Base-by-base conservation (phyloP, 2,329 filamentous ascomycete genomes). In the Teratosphaeria gauchensis region DNA sequence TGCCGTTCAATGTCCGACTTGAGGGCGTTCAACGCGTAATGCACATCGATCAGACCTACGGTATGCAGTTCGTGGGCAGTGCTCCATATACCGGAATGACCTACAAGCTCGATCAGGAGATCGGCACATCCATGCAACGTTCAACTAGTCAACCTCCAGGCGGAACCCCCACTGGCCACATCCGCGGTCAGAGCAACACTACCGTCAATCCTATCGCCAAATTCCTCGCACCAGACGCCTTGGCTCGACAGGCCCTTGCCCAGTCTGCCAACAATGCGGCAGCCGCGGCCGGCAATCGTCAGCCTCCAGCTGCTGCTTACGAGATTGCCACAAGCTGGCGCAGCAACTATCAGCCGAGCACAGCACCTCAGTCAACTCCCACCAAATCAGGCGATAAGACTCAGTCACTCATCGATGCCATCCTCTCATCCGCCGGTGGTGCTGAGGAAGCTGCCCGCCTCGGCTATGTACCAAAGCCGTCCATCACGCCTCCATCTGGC, bases 1-100 rank as follows among this genome's bases (percentile, higher is more conserved):
- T 78, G 3, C 74, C 76, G n/a, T 60, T 62, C 55, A 64, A 64
- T 0, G 68, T 76, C 52, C 66, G 69, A n/a, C 66, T 78, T 11
- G 64, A 69, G 32, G 73, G 71, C 8, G 62, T 76, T 6, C 72
- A 74, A 38, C 68, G 70, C 1, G 63, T 69, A 16, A 59, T 78
- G 51, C 69, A 58, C 19, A 66, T 62, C n/a, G 62, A 64, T 35
- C 61, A 72, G 24, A 66, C 66, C 7, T 62, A 65, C 19, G 67
- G 65, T 4, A 67, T 74, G 66, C 62, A 66, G 19, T 67, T 66
- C 48, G 64, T 72, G 33, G 72, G 71, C 53, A 63, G 59, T 24
- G 57, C 65, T 33, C 63, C 66, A 0, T 65, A 61, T 54, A 64
- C 62, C 30, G 67, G 67, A 51, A 48, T 59, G 2, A 61, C 58